Evolutionary conservation across 345 rosid species (phyloP), one percentile per base, ranked within the genome.

Genomic region (Clausena lansium): DNA sequence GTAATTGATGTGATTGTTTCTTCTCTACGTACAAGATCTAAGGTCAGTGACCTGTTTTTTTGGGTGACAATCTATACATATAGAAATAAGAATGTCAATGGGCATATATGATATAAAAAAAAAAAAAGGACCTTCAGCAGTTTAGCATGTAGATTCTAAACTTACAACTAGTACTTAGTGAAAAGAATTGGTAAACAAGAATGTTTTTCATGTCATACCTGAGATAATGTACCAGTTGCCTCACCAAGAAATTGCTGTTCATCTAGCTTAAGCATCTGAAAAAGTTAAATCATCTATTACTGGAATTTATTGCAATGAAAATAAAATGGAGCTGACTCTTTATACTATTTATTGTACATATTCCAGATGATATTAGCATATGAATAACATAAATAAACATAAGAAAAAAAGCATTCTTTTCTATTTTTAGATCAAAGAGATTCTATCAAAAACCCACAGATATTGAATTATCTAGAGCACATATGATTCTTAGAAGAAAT

Each of bases 161-260:
- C 52, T 36, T 30, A 11, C 35, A 22, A 57, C 65, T n/a, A 47
- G 33, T 15, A 39, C 54, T 67, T 61, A 27, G 50, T 72, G 62
- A 64, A 39, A 39, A 75, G 19, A 69, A 24, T 22, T 82, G 6
- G 38, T 68, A 24, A 78, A 61, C 33, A 28, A 24, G 38, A 71
- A 74, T 39, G 50, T 39, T 45, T 38, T 72, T 70, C 45, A 50
- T 69, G 79, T 67, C 73, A 81, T 87, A 91, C 95, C 95, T 91
- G 82, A 30, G 93, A 87, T 62, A 91, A 83, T 19, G 72, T 78
- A 79, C 90, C 84, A 61, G 88, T 80, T 61, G 92, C 92, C 83
- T 91, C 93, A 62, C 93, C 95, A 68, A 91, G 93, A 83, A 81
- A 87, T 76, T 91, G 92, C 75, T 89, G 95, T 79, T 91, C 93